Base-by-base conservation (phyloP, 208 protist species). In the Phytomonas francai region DNA sequence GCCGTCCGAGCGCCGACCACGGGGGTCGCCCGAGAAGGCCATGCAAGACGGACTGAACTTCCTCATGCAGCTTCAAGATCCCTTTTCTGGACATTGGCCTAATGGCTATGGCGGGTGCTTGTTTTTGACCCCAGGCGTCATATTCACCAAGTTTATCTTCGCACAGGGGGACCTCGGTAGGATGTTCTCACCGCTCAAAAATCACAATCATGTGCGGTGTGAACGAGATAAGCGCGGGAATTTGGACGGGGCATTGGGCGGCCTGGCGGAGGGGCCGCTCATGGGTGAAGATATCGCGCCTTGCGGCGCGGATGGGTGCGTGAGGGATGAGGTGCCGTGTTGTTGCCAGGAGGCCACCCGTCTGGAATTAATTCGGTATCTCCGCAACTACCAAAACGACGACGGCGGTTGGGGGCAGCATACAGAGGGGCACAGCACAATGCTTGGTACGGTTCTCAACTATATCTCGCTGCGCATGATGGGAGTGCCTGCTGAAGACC, bases 341-440 rank as follows among this genome's bases (percentile, higher is more conserved):
- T 42, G 32, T 29, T 75, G 81, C 76, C 85, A 78, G 45, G 67
- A 83, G 70, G 79, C 76, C 28, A 82, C 67, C 7, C 83, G 89
- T 6, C 65, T 78, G 22, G 97, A 98, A 73, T 85, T 99, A 56
- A 87, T 98, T 42, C 86, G 92, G 63, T 99, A 99, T 76, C 72
- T 99, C 31, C 80, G 84, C 32, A 98, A 95, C 76, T 85, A 91
- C 42, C 96, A 98, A 78, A 97, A 97, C 71, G 56, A 45, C 34
- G 97, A 99, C 67, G 97, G 97, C 62, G 97, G 97, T 27, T 98
- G 93, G 90, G 97, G 97, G 25, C 80, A 98, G 72, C 96, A 99
- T 80, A 98, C 97, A 22, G 97, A 98, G 75, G 86, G 86, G 22
- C 79, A 92, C 70, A 97, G 95, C 68, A 98, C 97, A 45, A 97